Conservation (phyloP, 2,329 filamentous ascomycete genomes). For the Pseudocercospora eumusae region DNA sequence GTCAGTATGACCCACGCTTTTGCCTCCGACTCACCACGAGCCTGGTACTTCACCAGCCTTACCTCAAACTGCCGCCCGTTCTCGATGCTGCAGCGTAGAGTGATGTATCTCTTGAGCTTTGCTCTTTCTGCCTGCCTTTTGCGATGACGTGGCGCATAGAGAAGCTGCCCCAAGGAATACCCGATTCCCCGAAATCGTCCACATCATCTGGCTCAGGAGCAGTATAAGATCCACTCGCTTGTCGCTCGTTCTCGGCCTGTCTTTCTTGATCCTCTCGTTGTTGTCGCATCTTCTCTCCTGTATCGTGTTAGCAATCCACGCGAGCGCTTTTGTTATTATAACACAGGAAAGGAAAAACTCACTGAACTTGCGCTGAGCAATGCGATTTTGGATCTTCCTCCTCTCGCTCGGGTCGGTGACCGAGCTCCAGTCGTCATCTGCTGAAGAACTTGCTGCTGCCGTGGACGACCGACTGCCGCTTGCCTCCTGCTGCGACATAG, state of each 20-base stretch:
- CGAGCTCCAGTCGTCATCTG: constrained; percentile 67
- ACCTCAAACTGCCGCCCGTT: constrained; percentile 43
- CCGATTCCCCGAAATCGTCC: constrained; percentile 57
- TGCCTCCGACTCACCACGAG: constrained; percentile 25
- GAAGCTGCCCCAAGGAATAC: constrained; percentile 71
- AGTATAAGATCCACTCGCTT: constrained; percentile 65
- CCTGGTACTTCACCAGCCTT: constrained; percentile 27
- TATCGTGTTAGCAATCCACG: background rate
- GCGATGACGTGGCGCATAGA: constrained; percentile 59
- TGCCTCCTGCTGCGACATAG: constrained; percentile 29
- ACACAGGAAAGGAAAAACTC: constrained; percentile 43
- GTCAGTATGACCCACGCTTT: background rate
- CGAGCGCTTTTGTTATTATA: background rate
- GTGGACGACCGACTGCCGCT: constrained; percentile 12
- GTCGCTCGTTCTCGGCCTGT: constrained; percentile 62
- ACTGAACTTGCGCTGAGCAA: constrained; percentile 77
- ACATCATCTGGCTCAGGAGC: constrained; percentile 62
- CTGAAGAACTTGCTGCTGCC: constrained; percentile 16
- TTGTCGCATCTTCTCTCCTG: constrained; percentile 70
- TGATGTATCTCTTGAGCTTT: constrained; percentile 46
- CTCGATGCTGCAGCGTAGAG: constrained; percentile 42
- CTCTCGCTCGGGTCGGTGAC: constrained; percentile 70
- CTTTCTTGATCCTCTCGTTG: constrained; percentile 67
- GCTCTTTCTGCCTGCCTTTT: constrained; percentile 49
- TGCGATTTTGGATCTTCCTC: constrained; percentile 72